phyloP scores from a whole-genome alignment of 805 yeast genomes.

The Wickerhamiella spandovensis region DNA sequence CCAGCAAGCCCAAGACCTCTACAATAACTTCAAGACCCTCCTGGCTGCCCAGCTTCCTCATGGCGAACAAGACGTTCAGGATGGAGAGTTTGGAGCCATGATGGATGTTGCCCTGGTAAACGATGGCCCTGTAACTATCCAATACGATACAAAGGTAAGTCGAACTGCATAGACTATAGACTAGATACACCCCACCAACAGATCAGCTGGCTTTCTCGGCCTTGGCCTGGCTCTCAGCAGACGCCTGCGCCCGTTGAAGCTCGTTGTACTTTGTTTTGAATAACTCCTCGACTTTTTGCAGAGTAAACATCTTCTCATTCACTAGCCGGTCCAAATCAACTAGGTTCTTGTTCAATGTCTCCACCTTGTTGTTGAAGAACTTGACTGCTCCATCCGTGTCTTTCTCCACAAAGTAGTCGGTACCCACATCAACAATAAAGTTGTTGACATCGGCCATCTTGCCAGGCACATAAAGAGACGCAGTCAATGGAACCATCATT shows the following conservation, averaged over 20 bases:
- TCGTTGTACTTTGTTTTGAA: constrained; percentile 12
- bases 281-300: constrained; percentile 43
- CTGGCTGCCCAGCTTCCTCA: constrained; percentile 20
- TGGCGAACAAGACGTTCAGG: constrained; percentile 58
- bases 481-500: constrained; percentile 73
- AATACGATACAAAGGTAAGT: constrained; percentile 48
- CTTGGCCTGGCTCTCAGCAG: constrained; percentile 9
- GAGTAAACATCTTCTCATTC: constrained; percentile 52
- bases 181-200: background rate
- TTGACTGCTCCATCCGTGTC: constrained; percentile 45
- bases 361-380: constrained; percentile 63
- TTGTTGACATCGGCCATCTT: constrained; percentile 46
- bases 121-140: constrained; percentile 88
- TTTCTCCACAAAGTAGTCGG: constrained; percentile 90
- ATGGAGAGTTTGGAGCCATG: constrained; percentile 93
- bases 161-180: background rate
- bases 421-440: constrained; percentile 87
- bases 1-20: constrained; percentile 35
- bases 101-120: constrained; percentile 84
- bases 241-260: constrained; percentile 9
- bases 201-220: constrained; percentile 2
- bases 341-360: constrained; percentile 59
- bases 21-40: constrained; percentile 31
- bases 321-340: constrained; percentile 62
- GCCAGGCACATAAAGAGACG: constrained; percentile 86